Evolutionary conservation across 169 alveolate species (phyloP).

Genomic region (Plasmodium fragile): DNA sequence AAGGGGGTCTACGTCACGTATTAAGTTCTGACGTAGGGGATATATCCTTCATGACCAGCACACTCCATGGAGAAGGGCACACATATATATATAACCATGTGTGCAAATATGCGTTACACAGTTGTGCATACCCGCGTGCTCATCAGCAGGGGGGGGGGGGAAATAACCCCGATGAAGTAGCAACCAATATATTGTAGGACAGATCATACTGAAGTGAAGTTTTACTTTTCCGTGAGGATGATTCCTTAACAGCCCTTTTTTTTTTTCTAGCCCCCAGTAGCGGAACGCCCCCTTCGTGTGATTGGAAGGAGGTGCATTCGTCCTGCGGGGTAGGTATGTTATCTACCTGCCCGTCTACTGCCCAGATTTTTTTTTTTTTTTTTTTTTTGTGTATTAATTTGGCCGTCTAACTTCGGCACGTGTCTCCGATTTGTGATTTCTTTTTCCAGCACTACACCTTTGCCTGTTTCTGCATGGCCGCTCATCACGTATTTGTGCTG

Average conservation of each 20-base stretch:
- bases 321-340: neutral
- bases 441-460: neutral
- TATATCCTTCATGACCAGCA: neutral
- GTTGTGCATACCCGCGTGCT: neutral
- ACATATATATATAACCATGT: neutral
- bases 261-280: neutral
- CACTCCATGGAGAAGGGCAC: neutral
- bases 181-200: too few species aligned
- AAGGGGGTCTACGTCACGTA: neutral
- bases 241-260: neutral
- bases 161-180: neutral
- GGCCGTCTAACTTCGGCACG: neutral
- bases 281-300: neutral
- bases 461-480: neutral
- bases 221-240: neutral
- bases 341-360: neutral
- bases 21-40: slow-evolving; percentile 10
- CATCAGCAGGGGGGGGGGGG: slow-evolving; percentile 5
- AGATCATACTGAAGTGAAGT: neutral
- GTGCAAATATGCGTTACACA: neutral
- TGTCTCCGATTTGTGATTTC: neutral
- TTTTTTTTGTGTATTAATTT: neutral
- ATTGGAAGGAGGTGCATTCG: neutral
- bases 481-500: slow-evolving; percentile 21
- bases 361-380: neutral